Percentiles rank a stretch among this genome's conserved stretches.
These are phyloP conservation scores for Metschnikowia dekortorum DNA, from an alignment of 805 yeast species.

Conservation along the genomic window DNA sequence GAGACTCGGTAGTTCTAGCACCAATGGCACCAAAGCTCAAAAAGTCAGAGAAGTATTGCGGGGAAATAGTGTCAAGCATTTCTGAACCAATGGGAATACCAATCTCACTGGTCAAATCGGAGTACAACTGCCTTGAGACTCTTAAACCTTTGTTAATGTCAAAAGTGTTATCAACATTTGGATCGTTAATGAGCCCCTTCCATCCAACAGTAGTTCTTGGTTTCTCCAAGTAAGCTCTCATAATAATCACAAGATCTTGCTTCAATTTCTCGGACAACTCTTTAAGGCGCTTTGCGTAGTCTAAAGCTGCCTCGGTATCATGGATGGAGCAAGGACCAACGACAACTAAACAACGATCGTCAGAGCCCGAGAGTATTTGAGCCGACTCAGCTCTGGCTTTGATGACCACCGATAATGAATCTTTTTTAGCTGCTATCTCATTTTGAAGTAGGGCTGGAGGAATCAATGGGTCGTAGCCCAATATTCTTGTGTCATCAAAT, in stretches of 20 bases:
- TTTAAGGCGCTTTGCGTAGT: conserved; percentile 69
- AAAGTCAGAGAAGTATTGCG: conserved; percentile 89
- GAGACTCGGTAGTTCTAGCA: conserved; percentile 98
- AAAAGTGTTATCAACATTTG: conserved; percentile 90
- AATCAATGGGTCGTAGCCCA: conserved; percentile 93
- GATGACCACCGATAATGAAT: conserved; percentile 58
- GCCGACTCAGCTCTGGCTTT: conserved; percentile 74
- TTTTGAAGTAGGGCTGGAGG: conserved; percentile 91
- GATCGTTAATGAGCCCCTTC: conserved; percentile 97
- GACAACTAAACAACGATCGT: conserved; percentile 82
- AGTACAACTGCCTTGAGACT: conserved; percentile 82
- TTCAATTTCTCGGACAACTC: conserved; percentile 57
- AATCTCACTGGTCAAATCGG: conserved; percentile 71
- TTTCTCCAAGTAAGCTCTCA: conserved; percentile 97
- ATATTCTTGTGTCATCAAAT: conserved; percentile 69
- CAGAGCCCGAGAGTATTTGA: conserved; percentile 70
- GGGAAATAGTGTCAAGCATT: conserved; percentile 96
- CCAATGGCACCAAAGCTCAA: conserved; percentile 98
- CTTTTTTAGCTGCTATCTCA: conserved; percentile 66
- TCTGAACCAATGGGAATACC: conserved; percentile 84
- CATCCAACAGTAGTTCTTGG: conserved; percentile 99
- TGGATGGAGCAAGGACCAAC: conserved; percentile 98
- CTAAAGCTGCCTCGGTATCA: conserved; percentile 88
- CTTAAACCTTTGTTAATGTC: conserved; percentile 92
- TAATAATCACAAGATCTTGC: conserved; percentile 76